A percentile compares a stretch with the other conserved stretches of the same genome.
phyloP scores from a whole-genome alignment of 148 eudicot genomes.

The Rhododendron ferrugineum region DNA sequence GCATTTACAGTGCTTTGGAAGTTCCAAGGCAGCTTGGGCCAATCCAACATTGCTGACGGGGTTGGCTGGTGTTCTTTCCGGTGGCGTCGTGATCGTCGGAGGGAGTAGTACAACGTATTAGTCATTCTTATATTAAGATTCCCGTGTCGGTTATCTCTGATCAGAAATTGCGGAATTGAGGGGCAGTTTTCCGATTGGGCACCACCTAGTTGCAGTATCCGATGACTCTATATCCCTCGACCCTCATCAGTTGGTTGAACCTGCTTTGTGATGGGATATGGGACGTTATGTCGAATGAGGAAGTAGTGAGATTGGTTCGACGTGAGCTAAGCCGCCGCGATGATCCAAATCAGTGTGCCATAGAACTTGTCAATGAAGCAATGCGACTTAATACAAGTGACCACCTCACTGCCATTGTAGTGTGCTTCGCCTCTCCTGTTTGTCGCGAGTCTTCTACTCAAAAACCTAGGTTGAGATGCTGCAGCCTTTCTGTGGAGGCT shows the following conservation, averaged over 20 bases:
- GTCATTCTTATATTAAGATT: no score
- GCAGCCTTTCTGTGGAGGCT: constrained; percentile 39
- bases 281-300: constrained; percentile 50
- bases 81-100: no score
- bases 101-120: no score
- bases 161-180: no score
- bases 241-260: no score
- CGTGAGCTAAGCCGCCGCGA: constrained; percentile 27
- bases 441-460: constrained; percentile 18
- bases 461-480: constrained; percentile 28
- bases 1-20: not conserved
- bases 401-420: constrained; percentile 46
- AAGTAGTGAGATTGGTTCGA: constrained; percentile 43
- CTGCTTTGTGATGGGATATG: constrained; percentile 53
- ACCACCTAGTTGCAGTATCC: no score
- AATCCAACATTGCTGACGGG: no score
- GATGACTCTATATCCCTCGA: no score
- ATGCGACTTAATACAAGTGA: constrained; percentile 24
- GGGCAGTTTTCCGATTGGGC: no score
- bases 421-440: constrained; percentile 33
- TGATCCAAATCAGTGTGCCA: constrained; percentile 38
- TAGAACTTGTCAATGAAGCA: constrained; percentile 39
- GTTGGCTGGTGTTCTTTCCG: no score
- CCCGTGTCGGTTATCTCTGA: no score
- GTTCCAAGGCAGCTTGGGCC: no score